These are phyloP conservation scores for Nephelium lappaceum DNA, from an alignment of 345 rosid species.

Conservation along the genomic window DNA sequence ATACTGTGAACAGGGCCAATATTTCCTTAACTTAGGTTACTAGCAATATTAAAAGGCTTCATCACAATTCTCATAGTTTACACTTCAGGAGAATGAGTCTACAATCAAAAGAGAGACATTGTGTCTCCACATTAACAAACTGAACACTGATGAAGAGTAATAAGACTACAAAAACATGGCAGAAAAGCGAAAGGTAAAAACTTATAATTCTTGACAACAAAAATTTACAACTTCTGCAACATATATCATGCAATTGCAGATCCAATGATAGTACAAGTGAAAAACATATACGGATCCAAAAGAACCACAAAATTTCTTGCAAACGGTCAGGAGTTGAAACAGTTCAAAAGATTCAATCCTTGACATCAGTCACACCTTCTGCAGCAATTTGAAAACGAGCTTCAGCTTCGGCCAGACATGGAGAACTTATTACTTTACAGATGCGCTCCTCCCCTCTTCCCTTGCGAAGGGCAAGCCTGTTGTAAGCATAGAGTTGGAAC, in stretches of 20 bases:
- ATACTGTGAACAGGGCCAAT: not conserved
- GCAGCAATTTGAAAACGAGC: slow-evolving; percentile 87
- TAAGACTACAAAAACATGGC: not conserved
- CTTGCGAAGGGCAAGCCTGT: slow-evolving; percentile 83
- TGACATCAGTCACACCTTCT: slow-evolving; percentile 87
- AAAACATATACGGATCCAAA: not conserved
- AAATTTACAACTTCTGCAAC: not conserved
- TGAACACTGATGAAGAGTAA: not conserved
- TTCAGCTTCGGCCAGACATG: slow-evolving; percentile 90
- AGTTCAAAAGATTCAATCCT: slow-evolving; percentile 51
- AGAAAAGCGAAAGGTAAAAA: not conserved
- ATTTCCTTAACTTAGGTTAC: not conserved
- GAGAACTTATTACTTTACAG: slow-evolving; percentile 97
- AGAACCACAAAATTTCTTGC: not conserved
- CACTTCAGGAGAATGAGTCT: not conserved
- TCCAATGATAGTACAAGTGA: slow-evolving; percentile 5
- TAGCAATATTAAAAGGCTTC: not conserved
- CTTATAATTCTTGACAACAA: not conserved
- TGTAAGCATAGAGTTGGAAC: not conserved
- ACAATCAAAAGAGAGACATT: not conserved
- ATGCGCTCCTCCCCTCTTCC: slow-evolving; percentile 97
- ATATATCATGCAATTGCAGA: not conserved
- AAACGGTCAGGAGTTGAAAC: not conserved
- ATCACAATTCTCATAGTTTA: not conserved
- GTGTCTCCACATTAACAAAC: not conserved